Evolutionary conservation across 1,284 basidiomycete genomes (phyloP).

Genomic region (Tilletia setariae): DNA sequence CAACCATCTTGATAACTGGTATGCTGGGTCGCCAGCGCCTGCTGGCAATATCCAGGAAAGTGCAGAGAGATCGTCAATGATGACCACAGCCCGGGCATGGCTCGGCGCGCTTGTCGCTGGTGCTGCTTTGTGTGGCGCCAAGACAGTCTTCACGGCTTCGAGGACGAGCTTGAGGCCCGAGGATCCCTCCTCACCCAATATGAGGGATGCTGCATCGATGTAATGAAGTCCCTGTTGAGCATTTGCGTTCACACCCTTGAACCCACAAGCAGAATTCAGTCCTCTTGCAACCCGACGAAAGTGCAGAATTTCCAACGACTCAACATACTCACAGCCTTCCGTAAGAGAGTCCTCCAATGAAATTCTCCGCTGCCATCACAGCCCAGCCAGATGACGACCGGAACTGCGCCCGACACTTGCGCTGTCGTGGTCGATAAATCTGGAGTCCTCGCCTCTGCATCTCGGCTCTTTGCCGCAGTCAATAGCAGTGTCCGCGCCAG

Average conservation of each 20-base stretch:
- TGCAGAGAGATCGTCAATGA: slow-evolving; percentile 33
- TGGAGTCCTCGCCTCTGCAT: background rate
- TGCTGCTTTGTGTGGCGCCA: slow-evolving; percentile 1
- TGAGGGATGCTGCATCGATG: slow-evolving; percentile 24
- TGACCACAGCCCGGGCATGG: slow-evolving; percentile 21
- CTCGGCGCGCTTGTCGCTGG: background rate
- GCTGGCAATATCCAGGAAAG: slow-evolving; percentile 25
- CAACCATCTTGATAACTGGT: slow-evolving; percentile 25
- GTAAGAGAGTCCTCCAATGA: slow-evolving; percentile 29
- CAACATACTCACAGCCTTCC: slow-evolving; percentile 21
- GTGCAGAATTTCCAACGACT: background rate
- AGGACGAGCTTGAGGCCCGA: slow-evolving; percentile 7
- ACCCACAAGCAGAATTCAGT: no score
- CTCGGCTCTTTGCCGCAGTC: background rate
- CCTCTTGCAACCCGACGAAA: no score
- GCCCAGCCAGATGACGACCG: slow-evolving; percentile 34
- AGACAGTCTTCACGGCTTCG: background rate
- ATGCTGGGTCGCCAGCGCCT: slow-evolving; percentile 16
- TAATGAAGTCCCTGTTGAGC: slow-evolving; percentile 23
- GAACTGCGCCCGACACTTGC: background rate
- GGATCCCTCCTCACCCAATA: slow-evolving; percentile 1
- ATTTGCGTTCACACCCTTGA: slow-evolving; percentile 25
- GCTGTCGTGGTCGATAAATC: slow-evolving; percentile 20
- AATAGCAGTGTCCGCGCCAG: slow-evolving; percentile 29
- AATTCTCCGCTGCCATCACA: slow-evolving; percentile 29